phyloP scores from a whole-genome alignment of 2,329 filamentous ascomycete species.

The Cercospora zeae-maydis region DNA sequence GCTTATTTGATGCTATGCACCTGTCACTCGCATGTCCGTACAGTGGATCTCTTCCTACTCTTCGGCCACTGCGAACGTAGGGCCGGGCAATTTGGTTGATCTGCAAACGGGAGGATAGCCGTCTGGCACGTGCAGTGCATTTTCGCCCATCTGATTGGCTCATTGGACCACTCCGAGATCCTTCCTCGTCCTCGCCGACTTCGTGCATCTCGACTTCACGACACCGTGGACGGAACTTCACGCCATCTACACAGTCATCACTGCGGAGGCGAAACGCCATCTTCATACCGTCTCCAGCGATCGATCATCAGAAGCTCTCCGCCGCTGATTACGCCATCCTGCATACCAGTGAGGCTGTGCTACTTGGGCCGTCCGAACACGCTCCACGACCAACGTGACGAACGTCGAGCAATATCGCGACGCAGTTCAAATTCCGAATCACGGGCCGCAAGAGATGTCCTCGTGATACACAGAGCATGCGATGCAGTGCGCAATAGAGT shows the following conservation, averaged over 20 bases:
- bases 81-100: conserved; percentile 2
- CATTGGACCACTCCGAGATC: background rate
- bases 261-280: background rate
- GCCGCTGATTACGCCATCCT: conserved; percentile 6
- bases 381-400: background rate
- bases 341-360: conserved; percentile 19
- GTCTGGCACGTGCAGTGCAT: background rate
- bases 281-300: background rate
- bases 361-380: background rate
- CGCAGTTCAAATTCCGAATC: background rate
- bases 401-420: background rate
- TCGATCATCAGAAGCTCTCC: background rate
- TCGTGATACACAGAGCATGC: background rate
- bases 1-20: conserved; percentile 11
- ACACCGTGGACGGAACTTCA: background rate
- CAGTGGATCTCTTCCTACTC: background rate
- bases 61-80: conserved; percentile 14
- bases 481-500: background rate
- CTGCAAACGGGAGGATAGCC: background rate
- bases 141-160: background rate
- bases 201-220: background rate
- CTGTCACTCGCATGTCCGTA: conserved; percentile 7
- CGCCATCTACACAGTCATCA: background rate
- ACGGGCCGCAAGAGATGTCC: background rate
- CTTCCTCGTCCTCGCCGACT: background rate